phyloP scores from a whole-genome alignment of 768 basidiomycete species.

The Tylopilus plumbeoviolaceoides region DNA sequence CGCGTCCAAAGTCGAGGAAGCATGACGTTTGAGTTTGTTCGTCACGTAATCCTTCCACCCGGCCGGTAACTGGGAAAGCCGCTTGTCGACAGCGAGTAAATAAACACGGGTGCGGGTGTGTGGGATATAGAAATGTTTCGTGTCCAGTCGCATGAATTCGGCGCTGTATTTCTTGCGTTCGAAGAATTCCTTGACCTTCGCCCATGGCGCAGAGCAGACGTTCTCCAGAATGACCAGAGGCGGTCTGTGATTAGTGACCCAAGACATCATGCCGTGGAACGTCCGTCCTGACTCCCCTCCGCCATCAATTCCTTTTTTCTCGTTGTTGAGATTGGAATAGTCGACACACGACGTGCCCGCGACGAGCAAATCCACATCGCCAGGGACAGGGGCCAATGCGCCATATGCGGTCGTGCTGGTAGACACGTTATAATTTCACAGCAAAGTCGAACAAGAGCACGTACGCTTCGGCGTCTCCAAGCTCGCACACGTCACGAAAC shows the following conservation, averaged over 20 bases:
- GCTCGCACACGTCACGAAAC: conserved; percentile 91
- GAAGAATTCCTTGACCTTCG: conserved; percentile 70
- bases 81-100: conserved; percentile 72
- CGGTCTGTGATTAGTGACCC: conserved; percentile 83
- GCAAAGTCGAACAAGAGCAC: conserved; percentile 23
- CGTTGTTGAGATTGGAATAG: conserved; percentile 93
- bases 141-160: conserved; percentile 64
- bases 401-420: conserved; percentile 89
- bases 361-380: conserved; percentile 84
- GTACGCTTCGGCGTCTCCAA: conserved; percentile 74
- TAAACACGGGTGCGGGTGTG: conserved; percentile 93
- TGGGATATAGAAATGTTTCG: conserved; percentile 89
- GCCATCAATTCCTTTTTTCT: conserved; percentile 84
- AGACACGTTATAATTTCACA: conserved; percentile 2
- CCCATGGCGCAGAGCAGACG: conserved; percentile 90
- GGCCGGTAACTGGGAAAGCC: conserved; percentile 53
- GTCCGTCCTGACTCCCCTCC: conserved; percentile 93
- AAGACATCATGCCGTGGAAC: conserved; percentile 92
- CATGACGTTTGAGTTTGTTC: conserved; percentile 69
- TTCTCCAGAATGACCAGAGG: conserved; percentile 94
- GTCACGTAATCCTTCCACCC: conserved; percentile 64
- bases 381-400: conserved; percentile 77
- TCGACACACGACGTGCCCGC: conserved; percentile 97
- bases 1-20: conserved; percentile 85
- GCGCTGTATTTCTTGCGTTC: conserved; percentile 75